Evolutionary conservation across 306 rosid genomes (phyloP), one percentile per base, ranked within the genome.

Genomic region (Crotalaria pallida): DNA sequence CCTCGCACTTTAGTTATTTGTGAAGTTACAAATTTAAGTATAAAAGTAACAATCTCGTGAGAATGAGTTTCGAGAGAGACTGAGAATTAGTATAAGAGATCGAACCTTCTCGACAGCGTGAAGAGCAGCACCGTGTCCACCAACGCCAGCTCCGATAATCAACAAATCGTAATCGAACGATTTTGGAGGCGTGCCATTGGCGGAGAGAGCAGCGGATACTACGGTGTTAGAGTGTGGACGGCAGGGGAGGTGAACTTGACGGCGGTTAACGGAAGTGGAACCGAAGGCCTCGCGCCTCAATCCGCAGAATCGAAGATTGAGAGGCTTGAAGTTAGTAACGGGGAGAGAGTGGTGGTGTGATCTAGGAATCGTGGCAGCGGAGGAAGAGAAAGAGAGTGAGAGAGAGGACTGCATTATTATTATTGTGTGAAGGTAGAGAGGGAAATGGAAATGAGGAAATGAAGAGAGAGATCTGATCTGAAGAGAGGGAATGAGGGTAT

Each of bases 91-190:
- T n/a, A n/a, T n/a, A 0, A 31, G 59, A 66, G 66, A 45, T 16
- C 57, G 16, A 61, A 95, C 99, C 97, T 91, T 91, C 83, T 91
- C 96, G 23, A 95, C 97, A 6, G 97, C 97, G 51, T 95, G 97
- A 45, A 95, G 92, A 16, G 99, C 97, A 3, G 97, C 99, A 1
- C 99, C 99, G 21, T 95, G 99, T 61, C 97, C 97, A 0, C 97
- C 99, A 57, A 95, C 99, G 6, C 99, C 99, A 6, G 99, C 99
- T 19, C 99, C 97, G 31, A 95, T 91, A 21, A 91, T 95, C 51
- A 95, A 72, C 82, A 94, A 81, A 79, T 94, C 99, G 5, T 94
- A 94, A 43, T 94, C 99, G 22, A 91, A 95, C 6, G 96, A 82
- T 57, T 74, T 84, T 19, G 97, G 65, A 65, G 91, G 63, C 49